These are phyloP conservation scores for Linnemannia exigua DNA, from an alignment of 192 early-diverging fungal species.

Conservation along the genomic window DNA sequence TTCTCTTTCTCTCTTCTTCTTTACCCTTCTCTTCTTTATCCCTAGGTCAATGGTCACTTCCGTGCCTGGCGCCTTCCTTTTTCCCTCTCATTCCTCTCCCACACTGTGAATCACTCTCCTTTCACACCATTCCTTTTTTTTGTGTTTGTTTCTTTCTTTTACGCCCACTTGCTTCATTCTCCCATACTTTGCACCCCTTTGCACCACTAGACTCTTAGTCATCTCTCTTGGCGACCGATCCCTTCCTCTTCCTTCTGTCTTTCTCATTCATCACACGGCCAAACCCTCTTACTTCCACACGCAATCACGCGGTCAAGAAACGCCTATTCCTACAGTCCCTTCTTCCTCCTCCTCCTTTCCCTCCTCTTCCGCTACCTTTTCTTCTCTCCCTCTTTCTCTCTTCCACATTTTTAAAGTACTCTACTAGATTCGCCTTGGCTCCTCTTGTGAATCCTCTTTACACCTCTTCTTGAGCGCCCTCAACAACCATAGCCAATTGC, in stretches of 20 bases:
- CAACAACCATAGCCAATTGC: no score
- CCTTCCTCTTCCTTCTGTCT: background rate
- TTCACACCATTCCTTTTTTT: background rate
- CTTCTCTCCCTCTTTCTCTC: background rate
- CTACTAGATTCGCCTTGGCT: background rate
- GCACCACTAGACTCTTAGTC: slow-evolving; percentile 11
- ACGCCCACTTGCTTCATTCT: no score
- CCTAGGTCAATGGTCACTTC: background rate
- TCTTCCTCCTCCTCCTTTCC: background rate
- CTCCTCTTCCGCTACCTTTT: background rate
- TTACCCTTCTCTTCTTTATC: background rate
- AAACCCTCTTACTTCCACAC: background rate
- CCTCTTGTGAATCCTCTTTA: background rate
- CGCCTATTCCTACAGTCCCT: background rate
- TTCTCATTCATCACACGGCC: background rate
- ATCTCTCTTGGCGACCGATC: background rate
- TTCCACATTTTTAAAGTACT: no score
- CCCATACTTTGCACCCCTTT: no score
- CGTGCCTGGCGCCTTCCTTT: background rate
- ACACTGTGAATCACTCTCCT: background rate
- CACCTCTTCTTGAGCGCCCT: no score
- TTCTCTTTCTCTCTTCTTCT: background rate
- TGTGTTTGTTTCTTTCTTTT: background rate
- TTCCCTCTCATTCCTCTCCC: background rate
- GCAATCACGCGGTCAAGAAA: background rate